Percentiles rank a stretch among this genome's conserved stretches.
These are phyloP conservation scores for Telopea speciosissima DNA, from an alignment of 177 flowering plant genomes.

Conservation along the genomic window DNA sequence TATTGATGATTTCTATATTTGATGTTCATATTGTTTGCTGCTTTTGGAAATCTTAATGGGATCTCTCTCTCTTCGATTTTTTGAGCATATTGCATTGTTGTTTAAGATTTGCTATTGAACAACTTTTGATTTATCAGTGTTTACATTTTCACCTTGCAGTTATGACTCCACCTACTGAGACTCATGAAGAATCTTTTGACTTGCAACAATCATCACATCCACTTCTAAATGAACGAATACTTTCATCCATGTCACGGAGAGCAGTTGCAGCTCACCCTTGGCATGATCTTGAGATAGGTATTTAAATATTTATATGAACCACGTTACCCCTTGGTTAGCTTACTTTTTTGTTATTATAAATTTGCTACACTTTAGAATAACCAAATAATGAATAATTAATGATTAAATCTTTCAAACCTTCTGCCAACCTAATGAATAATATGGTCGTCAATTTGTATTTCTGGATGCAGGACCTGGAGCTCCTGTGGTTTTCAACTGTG, in stretches of 20 bases:
- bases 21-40: neutral
- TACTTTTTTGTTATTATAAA: no score
- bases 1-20: neutral
- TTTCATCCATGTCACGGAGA: constrained; percentile 71
- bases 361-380: neutral
- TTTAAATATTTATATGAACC: neutral
- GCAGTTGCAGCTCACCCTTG: constrained; percentile 93
- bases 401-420: neutral
- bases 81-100: neutral
- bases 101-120: neutral
- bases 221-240: constrained; percentile 80
- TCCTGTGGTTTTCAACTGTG: constrained; percentile 71
- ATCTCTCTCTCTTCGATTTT: neutral
- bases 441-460: constrained; percentile 5
- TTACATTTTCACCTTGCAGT: constrained; percentile 24
- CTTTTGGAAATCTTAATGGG: neutral
- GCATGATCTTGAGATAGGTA: constrained; percentile 98
- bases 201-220: constrained; percentile 30
- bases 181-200: constrained; percentile 20
- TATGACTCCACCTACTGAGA: constrained; percentile 61
- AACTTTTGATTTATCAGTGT: neutral
- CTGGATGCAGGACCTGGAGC: constrained; percentile 70
- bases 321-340: neutral
- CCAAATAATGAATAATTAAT: no score
- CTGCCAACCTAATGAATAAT: neutral